A percentile compares a stretch with the other conserved stretches of the same genome.
Conservation (phyloP, 225 moss, liverwort and hornwort species). For the Rhytidiadelphus loreus region DNA sequence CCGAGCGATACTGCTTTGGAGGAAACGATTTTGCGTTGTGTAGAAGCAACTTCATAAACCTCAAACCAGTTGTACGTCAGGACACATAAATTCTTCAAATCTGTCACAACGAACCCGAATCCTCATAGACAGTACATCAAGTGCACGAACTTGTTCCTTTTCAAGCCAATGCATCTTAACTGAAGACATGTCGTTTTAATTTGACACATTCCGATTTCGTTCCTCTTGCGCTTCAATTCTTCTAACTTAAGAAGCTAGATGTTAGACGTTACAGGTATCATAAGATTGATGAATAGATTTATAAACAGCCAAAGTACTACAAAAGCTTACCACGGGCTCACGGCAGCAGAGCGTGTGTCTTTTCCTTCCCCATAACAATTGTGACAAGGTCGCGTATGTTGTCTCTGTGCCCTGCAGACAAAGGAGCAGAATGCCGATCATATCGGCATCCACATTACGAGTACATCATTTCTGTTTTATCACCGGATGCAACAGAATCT, state of each 20-base stretch:
- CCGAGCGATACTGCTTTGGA: background rate
- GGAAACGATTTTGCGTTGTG: background rate
- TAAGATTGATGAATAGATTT: background rate
- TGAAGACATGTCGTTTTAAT: background rate
- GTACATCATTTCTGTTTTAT: background rate
- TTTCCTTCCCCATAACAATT: background rate
- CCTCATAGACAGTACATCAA: background rate
- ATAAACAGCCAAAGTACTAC: background rate
- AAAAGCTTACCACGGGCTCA: slow-evolving; percentile 3
- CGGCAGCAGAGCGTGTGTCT: background rate
- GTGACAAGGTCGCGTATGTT: background rate
- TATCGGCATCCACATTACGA: background rate
- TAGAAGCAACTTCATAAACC: background rate
- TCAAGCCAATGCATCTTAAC: background rate
- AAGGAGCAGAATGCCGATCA: background rate
- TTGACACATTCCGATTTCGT: background rate
- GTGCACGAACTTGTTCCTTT: background rate
- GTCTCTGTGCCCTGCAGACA: background rate
- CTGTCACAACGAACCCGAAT: background rate
- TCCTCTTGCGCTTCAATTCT: background rate
- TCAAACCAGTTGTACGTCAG: background rate
- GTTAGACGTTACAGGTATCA: background rate
- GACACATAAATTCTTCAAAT: background rate
- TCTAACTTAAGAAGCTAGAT: background rate
- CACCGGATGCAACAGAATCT: background rate